Evolutionary conservation across 345 rosid species (phyloP).

Genomic region (Salix koriyanagi): DNA sequence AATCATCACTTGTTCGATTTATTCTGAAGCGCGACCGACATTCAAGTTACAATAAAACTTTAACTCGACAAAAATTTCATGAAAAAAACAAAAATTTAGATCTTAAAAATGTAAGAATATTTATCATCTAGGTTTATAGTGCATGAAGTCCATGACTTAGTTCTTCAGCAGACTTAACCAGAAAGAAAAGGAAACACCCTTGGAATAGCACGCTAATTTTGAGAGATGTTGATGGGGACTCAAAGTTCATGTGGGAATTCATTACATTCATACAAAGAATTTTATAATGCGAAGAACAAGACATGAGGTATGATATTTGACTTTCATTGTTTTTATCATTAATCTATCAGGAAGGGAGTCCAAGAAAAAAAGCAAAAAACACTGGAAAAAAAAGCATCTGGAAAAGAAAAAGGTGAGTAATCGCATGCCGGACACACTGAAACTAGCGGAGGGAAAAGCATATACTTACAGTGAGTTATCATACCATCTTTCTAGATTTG

Average conservation of each 20-base stretch:
- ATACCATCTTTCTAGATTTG: background rate
- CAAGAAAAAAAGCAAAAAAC: background rate
- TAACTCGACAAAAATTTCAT: background rate
- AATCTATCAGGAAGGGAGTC: background rate
- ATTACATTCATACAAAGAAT: background rate
- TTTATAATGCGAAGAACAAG: too few relatives aligned
- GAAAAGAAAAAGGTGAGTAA: background rate
- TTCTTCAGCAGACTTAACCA: too few relatives aligned
- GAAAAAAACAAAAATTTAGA: too few relatives aligned
- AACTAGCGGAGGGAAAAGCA: conserved; percentile 5
- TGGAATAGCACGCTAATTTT: background rate
- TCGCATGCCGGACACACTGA: conserved; percentile 14
- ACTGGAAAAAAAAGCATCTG: background rate
- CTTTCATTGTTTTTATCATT: background rate
- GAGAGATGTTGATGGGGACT: background rate
- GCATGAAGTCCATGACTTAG: too few relatives aligned
- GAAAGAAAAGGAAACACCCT: background rate
- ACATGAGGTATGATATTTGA: background rate
- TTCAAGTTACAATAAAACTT: background rate
- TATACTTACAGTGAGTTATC: conserved; percentile 26
- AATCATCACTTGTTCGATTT: too few relatives aligned
- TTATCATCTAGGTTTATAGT: too few relatives aligned
- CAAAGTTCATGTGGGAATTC: background rate
- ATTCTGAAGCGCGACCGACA: background rate
- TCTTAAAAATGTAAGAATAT: too few relatives aligned